Base-by-base conservation (phyloP, 169 alveolate species). In the Plasmodium ovale region DNA sequence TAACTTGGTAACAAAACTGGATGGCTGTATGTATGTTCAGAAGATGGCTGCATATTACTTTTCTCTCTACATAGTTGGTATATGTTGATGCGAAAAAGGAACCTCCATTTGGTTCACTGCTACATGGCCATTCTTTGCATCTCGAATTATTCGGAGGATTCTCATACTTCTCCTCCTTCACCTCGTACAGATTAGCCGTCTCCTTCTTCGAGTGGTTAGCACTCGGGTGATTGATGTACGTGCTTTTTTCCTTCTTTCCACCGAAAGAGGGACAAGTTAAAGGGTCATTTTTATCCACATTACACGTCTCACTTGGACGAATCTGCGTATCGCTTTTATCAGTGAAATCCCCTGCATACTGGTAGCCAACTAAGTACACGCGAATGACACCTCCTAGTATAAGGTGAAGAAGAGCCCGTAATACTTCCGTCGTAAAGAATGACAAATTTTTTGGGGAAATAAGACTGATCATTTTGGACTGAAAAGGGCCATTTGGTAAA, bases 11-110 rank as follows among this genome's bases (percentile, higher is more conserved):
- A 60, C 85, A 53, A 49, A 85, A 68, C 12, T 85, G 56, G 9
- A 85, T 21, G n/a, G 91, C 71, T 10, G 64, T 42, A 49, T 29
- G 56, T 16, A 85, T 85, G 44, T 69, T 85, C 23, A 69, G 60
- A 21, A 67, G 16, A 64, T 85, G 91, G 35, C 72, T 85, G 62
- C 91, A 85, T 37, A 85, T 67, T 21, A 72, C 59, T 42, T 85
- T 85, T 33, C 69, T 67, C 49, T 85, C 91, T 33, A 85, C 51
- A 59, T 68, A 85, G 33, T 85, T 85, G 7, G 91, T 85, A 72
- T 85, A 85, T 3, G 62, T 56, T 23, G 91, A 85, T n/a, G 21
- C 60, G 29, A 85, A 85, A 62, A 85, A 68, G 37, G 21, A 85
- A 56, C 69, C 23, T 23, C 69, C 88, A 25, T 12, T 71, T 53